A percentile compares a stretch with the other conserved stretches of the same genome.
phyloP scores from a whole-genome alignment of 1,139 yeast genomes.

The Hemisphaericaspora xylanilytica region DNA sequence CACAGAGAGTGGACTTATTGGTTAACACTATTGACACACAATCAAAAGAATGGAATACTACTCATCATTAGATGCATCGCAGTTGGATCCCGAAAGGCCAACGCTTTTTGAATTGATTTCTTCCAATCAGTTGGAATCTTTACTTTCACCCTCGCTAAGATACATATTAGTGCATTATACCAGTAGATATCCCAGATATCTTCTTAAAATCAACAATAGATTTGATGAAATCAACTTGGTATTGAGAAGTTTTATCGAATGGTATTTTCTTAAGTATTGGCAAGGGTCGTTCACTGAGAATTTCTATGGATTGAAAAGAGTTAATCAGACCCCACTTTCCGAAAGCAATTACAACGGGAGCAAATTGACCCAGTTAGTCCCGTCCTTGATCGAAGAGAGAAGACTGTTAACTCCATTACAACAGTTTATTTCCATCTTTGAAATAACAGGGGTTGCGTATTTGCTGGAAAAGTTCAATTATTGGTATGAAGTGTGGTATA shows the following conservation, averaged over 20 bases:
- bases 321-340: slow-evolving; percentile 41
- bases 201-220: slow-evolving; percentile 59
- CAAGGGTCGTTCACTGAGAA: slow-evolving; percentile 89
- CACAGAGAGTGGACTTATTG: too few relatives aligned
- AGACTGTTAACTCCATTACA: slow-evolving; percentile 57
- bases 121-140: slow-evolving; percentile 70
- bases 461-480: slow-evolving; percentile 66
- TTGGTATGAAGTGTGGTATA: slow-evolving; percentile 61
- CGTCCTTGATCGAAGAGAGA: slow-evolving; percentile 52
- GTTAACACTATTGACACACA: too few relatives aligned
- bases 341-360: slow-evolving; percentile 27
- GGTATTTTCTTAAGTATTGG: slow-evolving; percentile 69
- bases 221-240: slow-evolving; percentile 76
- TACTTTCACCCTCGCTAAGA: slow-evolving; percentile 80
- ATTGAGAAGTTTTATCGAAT: slow-evolving; percentile 68
- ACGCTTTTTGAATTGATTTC: slow-evolving; percentile 83
- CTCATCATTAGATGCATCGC: slow-evolving; percentile 74
- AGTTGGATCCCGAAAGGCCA: slow-evolving; percentile 72
- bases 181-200: slow-evolving; percentile 68
- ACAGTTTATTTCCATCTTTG: slow-evolving; percentile 55
- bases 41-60: slow-evolving; percentile 65
- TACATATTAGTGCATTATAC: slow-evolving; percentile 82
- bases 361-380: slow-evolving; percentile 41
- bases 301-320: slow-evolving; percentile 84
- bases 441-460: slow-evolving; percentile 68